Evolutionary conservation across 805 yeast species (phyloP).

Genomic region (Sugiyamaella lignohabitans): DNA sequence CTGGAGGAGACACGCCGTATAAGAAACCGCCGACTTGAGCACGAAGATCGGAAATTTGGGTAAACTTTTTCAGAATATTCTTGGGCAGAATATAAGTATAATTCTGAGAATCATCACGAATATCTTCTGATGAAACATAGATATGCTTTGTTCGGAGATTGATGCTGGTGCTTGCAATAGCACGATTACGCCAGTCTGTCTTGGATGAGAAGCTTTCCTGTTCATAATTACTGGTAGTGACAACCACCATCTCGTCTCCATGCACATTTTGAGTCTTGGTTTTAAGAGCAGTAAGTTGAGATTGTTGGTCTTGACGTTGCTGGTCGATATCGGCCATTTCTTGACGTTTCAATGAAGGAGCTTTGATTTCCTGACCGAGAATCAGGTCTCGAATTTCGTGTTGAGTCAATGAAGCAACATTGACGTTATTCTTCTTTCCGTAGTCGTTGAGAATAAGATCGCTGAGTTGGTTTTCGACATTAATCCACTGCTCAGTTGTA

Average conservation of each 20-base stretch:
- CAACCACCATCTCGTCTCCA: slow-evolving; percentile 93
- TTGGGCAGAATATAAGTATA: slow-evolving; percentile 76
- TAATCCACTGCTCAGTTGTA: slow-evolving; percentile 84
- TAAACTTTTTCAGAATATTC: slow-evolving; percentile 68
- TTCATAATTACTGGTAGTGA: slow-evolving; percentile 84
- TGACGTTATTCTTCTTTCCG: slow-evolving; percentile 77
- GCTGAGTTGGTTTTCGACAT: slow-evolving; percentile 78
- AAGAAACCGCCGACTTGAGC: slow-evolving; percentile 76
- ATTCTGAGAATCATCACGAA: slow-evolving; percentile 44
- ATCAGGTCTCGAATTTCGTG: slow-evolving; percentile 90
- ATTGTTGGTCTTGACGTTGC: slow-evolving; percentile 36
- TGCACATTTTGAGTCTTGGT: slow-evolving; percentile 83
- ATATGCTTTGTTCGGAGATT: slow-evolving; percentile 70
- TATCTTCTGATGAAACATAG: slow-evolving; percentile 62
- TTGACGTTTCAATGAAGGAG: slow-evolving; percentile 83
- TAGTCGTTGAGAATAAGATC: slow-evolving; percentile 83
- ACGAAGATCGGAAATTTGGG: slow-evolving; percentile 73
- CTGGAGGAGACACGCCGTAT: slow-evolving; percentile 74
- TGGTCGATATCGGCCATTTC: slow-evolving; percentile 64
- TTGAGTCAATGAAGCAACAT: slow-evolving; percentile 81
- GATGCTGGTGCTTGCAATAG: slow-evolving; percentile 68
- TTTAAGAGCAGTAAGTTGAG: slow-evolving; percentile 59
- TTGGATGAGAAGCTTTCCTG: slow-evolving; percentile 75
- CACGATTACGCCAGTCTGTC: slow-evolving; percentile 86
- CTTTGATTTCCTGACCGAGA: slow-evolving; percentile 86